These are phyloP conservation scores for Globisporangium yorkense DNA, from an alignment of 352 stramenopile species.

Conservation along the genomic window DNA sequence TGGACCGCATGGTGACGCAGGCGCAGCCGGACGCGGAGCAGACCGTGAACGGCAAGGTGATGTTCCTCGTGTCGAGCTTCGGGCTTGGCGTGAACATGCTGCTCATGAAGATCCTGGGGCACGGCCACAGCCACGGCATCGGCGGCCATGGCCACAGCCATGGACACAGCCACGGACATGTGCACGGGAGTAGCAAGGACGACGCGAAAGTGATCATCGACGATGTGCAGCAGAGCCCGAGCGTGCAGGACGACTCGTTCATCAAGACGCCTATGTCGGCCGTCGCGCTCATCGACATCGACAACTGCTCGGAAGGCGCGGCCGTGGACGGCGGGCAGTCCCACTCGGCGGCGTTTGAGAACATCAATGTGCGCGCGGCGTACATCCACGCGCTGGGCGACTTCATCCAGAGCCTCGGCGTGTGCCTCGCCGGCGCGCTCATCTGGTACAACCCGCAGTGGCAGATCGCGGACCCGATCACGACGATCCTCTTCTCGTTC, in stretches of 20 bases:
- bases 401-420: slow-evolving; percentile 95
- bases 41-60: slow-evolving; percentile 91
- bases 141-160: slow-evolving; percentile 54
- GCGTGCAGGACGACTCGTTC: slow-evolving; percentile 38
- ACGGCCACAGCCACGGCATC: slow-evolving; percentile 43
- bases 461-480: slow-evolving; percentile 95
- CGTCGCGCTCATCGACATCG: slow-evolving; percentile 60
- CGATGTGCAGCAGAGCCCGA: slow-evolving; percentile 35
- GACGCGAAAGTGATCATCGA: slow-evolving; percentile 18
- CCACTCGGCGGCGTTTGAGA: slow-evolving; percentile 58
- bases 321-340: slow-evolving; percentile 5
- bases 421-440: slow-evolving; percentile 92
- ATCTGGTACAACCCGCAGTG: slow-evolving; percentile 97
- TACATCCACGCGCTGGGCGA: slow-evolving; percentile 98
- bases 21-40: slow-evolving; percentile 30
- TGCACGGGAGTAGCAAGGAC: slow-evolving; percentile 7
- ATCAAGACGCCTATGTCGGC: slow-evolving; percentile 73
- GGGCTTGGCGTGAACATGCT: slow-evolving; percentile 94
- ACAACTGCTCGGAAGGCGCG: slow-evolving; percentile 13
- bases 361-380: slow-evolving; percentile 96
- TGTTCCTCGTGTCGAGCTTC: slow-evolving; percentile 92
- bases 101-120: slow-evolving; percentile 90
- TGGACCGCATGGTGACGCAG: slow-evolving; percentile 72
- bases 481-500: slow-evolving; percentile 95
- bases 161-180: slow-evolving; percentile 31